Evolutionary conservation across 306 rosid genomes (phyloP), one percentile per base, ranked within the genome.

Genomic region (Trifolium fragiferum): DNA sequence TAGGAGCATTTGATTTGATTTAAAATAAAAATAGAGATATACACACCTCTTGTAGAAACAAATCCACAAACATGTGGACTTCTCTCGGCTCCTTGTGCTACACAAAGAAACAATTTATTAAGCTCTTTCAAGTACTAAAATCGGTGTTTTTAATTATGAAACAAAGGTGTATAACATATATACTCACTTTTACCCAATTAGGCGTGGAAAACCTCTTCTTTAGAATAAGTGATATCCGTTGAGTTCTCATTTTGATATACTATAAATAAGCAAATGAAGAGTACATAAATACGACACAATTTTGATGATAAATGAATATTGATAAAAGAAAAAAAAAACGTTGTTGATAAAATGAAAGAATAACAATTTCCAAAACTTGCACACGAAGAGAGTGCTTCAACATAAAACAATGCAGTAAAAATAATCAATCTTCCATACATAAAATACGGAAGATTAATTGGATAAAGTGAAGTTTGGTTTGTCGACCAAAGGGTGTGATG

Each of bases 81-180:
- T 88, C 98, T 78, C 97, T 85, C 35, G 98, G 98, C 85, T 91
- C 99, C 89, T 92, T 94, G 81, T 91, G 97, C 96, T 94, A 68
- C 78, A 84, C 78, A 84, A 79, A 80, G 70, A 4, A 66, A 16
- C 66, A 70, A 64, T 49, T 53, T 68, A 82, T 35, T 61, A 51
- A 68, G 38, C 14, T 66, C 72, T 65, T 73, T 46, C 54, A 72
- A 66, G 54, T 37, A 38, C 66, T 72, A 47, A 30, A 30, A 4
- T 30, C 4, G 53, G 63, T 38, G 27, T 19, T 67, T 64, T 54
- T 69, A 19, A 25, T 30, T 30, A 4, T 30, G 33, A 70, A 60
- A 55, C 16, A 44, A 47, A 78, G 51, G 75, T 60, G 27, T 10
- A 68, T 37, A 51, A 19, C 35, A 81, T 65, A 19, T 30, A 81